Base-by-base conservation (phyloP, 2,329 filamentous ascomycete genomes). In the Aspergillus bombycis region DNA sequence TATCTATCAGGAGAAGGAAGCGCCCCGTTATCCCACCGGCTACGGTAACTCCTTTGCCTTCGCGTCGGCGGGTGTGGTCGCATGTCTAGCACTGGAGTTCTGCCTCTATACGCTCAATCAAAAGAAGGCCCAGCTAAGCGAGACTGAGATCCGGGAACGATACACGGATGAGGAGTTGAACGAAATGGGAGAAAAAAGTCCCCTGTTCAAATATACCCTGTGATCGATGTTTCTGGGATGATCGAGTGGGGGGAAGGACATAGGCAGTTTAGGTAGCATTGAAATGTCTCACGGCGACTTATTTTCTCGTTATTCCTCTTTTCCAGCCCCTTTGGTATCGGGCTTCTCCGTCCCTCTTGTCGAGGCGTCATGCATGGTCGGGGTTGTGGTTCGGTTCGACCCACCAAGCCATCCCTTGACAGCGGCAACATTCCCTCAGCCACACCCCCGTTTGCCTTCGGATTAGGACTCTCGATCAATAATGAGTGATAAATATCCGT, bases 31-130 rank as follows among this genome's bases (percentile, higher is more conserved):
- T 64, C 72, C 70, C 0, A 76, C 74, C 11, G 77, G 77, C 0
- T 78, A 72, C 62, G 75, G 76, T 0, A 70, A 66, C 19, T 76
- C 72, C 0, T 62, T 78, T 52, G 73, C 67, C 1, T 74, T 78
- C 41, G 68, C 67, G 12, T 65, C 59, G 9, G 62, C 69, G 11
- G 71, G 71, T 4, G 65, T 75, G 19, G 19, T 70, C 7, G 64
- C 65, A 11, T 48, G 43, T 9, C 19, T 50, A 9, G 43, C 38
- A 16, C 45, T 58, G 12, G 57, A 58, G 43, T 8, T 46, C 21
- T 46, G n/a, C 6, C 43, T 46, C 21, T 46, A 14, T 23, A 46
- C 11, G 43, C 12, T 46, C 7, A 46, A 46, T 46, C 23, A 23
- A 23, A 10, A 46, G 4, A 46, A 46, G 21, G n/a, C 21, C n/a